A percentile compares a stretch with the other conserved stretches of the same genome.
Evolutionary conservation across 2,329 filamentous ascomycete species (phyloP).

Genomic region (Chaetomium olivaceum): DNA sequence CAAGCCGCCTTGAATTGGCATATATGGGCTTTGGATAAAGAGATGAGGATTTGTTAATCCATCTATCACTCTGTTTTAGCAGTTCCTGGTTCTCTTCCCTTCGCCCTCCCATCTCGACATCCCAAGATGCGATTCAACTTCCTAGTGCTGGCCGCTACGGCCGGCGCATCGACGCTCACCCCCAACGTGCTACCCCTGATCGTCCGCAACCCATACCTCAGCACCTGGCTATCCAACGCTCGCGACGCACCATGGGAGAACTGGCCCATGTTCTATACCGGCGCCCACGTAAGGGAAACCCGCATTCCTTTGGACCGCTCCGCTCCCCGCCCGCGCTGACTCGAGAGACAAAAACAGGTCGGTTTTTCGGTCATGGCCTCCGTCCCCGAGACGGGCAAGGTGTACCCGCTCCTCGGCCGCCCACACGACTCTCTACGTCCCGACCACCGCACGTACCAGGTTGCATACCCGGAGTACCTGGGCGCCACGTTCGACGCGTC

Average conservation of each 20-base stretch:
- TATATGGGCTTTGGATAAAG: not conserved
- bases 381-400: slow-evolving; percentile 44
- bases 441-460: slow-evolving; percentile 39
- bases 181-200: slow-evolving; percentile 59
- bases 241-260: slow-evolving; percentile 74
- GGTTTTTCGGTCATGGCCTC: slow-evolving; percentile 54
- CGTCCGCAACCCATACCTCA: slow-evolving; percentile 62
- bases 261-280: slow-evolving; percentile 69
- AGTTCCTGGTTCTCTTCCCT: not conserved
- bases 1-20: not conserved
- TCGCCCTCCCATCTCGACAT: not conserved
- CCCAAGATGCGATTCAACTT: slow-evolving; percentile 36
- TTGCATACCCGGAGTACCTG: slow-evolving; percentile 46
- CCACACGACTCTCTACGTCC: slow-evolving; percentile 50
- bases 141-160: slow-evolving; percentile 40
- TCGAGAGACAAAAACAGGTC: slow-evolving; percentile 37
- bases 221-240: slow-evolving; percentile 64
- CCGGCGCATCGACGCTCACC: slow-evolving; percentile 53
- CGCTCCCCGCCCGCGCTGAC: slow-evolving; percentile 7
- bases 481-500: slow-evolving; percentile 52
- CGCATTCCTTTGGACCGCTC: not conserved
- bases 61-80: not conserved
- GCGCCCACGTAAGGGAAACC: slow-evolving; percentile 34
- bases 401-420: slow-evolving; percentile 54
- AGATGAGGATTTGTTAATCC: slow-evolving; percentile 6